These are phyloP conservation scores for Solanum sitiens DNA, from an alignment of 257 asterid species.

Conservation along the genomic window DNA sequence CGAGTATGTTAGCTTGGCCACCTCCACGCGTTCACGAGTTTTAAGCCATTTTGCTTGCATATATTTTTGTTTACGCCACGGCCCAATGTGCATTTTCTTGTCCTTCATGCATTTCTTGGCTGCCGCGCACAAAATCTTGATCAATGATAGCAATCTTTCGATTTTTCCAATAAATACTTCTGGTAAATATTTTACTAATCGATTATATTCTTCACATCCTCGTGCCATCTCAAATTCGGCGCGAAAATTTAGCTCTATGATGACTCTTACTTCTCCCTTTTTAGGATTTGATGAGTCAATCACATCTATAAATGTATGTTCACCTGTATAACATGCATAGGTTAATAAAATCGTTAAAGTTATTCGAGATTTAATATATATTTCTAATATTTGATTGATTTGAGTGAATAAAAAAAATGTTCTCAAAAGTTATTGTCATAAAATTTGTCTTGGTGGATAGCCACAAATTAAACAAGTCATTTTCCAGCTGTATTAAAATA, in stretches of 20 bases:
- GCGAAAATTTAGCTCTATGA: conserved; percentile 61
- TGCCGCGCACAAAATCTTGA: conserved; percentile 57
- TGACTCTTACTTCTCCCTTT: conserved; percentile 50
- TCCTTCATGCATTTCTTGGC: conserved; percentile 88
- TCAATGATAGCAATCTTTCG: conserved; percentile 46
- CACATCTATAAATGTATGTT: conserved; percentile 77
- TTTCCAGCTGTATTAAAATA: not conserved
- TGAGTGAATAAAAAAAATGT: too few species aligned
- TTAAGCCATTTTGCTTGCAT: conserved; percentile 93
- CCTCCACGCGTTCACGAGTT: conserved; percentile 28
- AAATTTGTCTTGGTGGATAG: not conserved
- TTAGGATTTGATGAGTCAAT: conserved; percentile 47
- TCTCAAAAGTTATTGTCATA: not conserved
- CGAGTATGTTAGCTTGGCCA: conserved; percentile 16
- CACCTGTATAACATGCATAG: conserved; percentile 34
- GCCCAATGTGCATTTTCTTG: conserved; percentile 85
- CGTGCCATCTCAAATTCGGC: conserved; percentile 84
- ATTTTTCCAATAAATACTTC: conserved; percentile 68
- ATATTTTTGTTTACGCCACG: conserved; percentile 85
- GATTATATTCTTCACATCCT: conserved; percentile 59
- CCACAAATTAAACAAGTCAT: not conserved
- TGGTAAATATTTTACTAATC: conserved; percentile 41
- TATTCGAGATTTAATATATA: not conserved
- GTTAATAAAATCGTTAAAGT: not conserved
- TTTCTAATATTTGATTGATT: not conserved